A percentile compares a stretch with the other conserved stretches of the same genome.
phyloP scores from a whole-genome alignment of 106 monocot genomes.

The Narthecium ossifragum region DNA sequence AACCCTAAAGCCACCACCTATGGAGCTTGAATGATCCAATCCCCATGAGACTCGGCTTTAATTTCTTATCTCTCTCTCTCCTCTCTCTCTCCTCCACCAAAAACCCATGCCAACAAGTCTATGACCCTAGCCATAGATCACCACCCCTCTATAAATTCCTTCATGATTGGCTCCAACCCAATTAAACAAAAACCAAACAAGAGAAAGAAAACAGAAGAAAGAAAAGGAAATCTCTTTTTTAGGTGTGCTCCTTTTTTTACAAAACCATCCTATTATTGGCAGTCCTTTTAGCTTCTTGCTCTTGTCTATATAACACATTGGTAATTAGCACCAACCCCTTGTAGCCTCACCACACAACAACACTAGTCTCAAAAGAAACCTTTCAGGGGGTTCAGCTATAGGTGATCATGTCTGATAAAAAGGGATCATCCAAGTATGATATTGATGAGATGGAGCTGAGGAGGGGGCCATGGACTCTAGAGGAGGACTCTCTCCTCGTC shows the following conservation, averaged over 20 bases:
- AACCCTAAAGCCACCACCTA: not conserved
- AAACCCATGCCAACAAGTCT: too few species aligned
- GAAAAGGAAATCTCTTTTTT: too few species aligned
- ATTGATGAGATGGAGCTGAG: slow-evolving; percentile 9
- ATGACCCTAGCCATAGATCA: not conserved
- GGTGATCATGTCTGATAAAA: not conserved
- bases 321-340: too few species aligned
- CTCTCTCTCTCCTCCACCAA: too few species aligned
- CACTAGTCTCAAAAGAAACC: too few species aligned
- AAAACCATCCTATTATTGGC: too few species aligned
- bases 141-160: too few species aligned
- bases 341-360: too few species aligned
- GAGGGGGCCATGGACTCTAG: slow-evolving; percentile 15
- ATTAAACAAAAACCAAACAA: not conserved
- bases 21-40: not conserved
- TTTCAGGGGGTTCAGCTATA: not conserved
- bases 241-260: too few species aligned
- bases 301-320: too few species aligned
- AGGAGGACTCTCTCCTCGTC: slow-evolving; percentile 11
- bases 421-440: not conserved
- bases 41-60: not conserved
- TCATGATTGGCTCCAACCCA: too few species aligned
- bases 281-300: too few species aligned
- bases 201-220: not conserved
- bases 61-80: not conserved